phyloP scores from a whole-genome alignment of 148 eudicot species.

The Rhododendron ovatum region DNA sequence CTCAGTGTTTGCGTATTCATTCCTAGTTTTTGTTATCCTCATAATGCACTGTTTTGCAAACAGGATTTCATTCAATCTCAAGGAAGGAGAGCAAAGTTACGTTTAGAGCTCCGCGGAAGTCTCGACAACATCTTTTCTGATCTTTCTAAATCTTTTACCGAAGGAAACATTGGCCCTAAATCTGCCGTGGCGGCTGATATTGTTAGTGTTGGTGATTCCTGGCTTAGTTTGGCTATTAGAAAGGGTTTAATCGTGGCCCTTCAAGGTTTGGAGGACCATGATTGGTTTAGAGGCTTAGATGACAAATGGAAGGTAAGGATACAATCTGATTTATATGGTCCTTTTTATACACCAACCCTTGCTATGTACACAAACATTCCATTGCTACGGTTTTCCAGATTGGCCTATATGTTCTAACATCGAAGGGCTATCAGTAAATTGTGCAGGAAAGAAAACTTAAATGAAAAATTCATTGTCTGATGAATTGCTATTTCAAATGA shows the following conservation, averaged over 20 bases:
- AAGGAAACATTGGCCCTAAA: conserved; percentile 41
- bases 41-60: conserved; percentile 3
- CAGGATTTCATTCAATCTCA: conserved; percentile 86
- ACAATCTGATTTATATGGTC: background rate
- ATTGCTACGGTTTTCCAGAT: background rate
- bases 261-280: conserved; percentile 55
- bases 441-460: background rate
- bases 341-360: background rate
- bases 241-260: conserved; percentile 69
- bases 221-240: conserved; percentile 72
- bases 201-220: conserved; percentile 83
- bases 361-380: background rate
- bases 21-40: background rate
- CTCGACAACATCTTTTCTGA: conserved; percentile 59
- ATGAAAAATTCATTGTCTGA: background rate
- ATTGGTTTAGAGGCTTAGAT: conserved; percentile 63
- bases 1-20: background rate
- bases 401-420: background rate
- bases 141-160: conserved; percentile 34
- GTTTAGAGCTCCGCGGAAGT: conserved; percentile 51
- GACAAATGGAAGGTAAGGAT: conserved; percentile 87
- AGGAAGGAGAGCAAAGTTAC: conserved; percentile 66
- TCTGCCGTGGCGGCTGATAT: conserved; percentile 83
- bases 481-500: background rate
- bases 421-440: background rate